Conservation (phyloP, 192 early-diverging fungal genomes). For the Coemansia javaensis region DNA sequence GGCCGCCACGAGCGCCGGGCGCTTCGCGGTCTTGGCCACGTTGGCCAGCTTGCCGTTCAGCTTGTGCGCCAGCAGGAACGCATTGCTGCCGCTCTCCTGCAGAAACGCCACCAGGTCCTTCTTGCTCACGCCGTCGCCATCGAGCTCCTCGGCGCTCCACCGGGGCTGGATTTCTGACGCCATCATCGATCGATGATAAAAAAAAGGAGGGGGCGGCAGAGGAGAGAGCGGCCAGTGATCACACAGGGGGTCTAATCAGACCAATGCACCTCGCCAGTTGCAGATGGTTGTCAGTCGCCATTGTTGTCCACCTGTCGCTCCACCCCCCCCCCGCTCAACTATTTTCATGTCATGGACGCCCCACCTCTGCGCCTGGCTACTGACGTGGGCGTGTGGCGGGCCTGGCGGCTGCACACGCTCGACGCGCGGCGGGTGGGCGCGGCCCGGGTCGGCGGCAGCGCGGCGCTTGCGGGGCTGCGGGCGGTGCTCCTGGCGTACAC, state of each 20-base stretch:
- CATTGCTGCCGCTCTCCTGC: conserved; percentile 58
- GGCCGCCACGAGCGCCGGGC: conserved; percentile 55
- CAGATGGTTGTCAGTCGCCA: no score
- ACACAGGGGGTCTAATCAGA: not conserved
- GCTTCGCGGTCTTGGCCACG: conserved; percentile 67
- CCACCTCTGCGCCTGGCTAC: no score
- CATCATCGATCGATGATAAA: not conserved
- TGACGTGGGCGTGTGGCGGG: no score
- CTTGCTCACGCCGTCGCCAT: conserved; percentile 62
- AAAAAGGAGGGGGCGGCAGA: conserved; percentile 1
- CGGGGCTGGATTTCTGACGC: conserved; percentile 22
- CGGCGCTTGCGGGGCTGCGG: conserved; percentile 5
- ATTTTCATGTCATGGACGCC: no score
- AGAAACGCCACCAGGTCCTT: conserved; percentile 66
- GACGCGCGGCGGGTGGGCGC: conserved; percentile 19
- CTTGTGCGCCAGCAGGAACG: conserved; percentile 63
- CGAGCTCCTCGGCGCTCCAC: conserved; percentile 64
- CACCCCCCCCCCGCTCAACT: no score
- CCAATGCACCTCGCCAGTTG: no score
- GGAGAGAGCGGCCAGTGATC: no score
- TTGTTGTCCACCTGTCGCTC: no score
- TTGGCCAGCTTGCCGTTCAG: conserved; percentile 66
- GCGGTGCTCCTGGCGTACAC: conserved; percentile 24
- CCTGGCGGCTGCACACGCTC: conserved; percentile 17
- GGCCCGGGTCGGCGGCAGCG: conserved; percentile 17